Evolutionary conservation across 179 eudicot genomes (phyloP).

Genomic region (Actinidia polygama): DNA sequence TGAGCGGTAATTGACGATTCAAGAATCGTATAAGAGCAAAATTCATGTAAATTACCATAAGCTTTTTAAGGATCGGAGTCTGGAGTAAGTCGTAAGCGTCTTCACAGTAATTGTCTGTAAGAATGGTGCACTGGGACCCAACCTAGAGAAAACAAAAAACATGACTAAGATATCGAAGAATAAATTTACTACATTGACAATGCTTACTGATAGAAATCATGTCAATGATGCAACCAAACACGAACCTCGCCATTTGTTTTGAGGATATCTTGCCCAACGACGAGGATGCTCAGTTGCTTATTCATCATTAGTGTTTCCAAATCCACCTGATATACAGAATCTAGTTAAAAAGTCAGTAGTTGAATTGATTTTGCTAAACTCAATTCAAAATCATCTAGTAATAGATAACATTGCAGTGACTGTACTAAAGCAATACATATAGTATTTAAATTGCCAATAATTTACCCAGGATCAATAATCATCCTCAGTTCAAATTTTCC

Average conservation of each 20-base stretch:
- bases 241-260: slow-evolving; percentile 50
- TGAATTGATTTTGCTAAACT: neutral
- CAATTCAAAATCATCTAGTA: too few species aligned
- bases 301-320: slow-evolving; percentile 52
- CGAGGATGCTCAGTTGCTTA: slow-evolving; percentile 45
- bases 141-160: slow-evolving; percentile 30
- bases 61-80: slow-evolving; percentile 47
- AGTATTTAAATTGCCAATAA: too few species aligned
- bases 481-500: too few species aligned
- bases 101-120: slow-evolving; percentile 59
- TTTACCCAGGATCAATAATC: neutral
- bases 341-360: neutral
- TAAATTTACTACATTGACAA: neutral
- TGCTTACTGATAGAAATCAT: neutral
- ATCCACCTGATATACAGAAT: slow-evolving; percentile 38
- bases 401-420: too few species aligned
- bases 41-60: slow-evolving; percentile 35
- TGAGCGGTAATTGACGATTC: neutral
- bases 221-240: neutral
- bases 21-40: neutral
- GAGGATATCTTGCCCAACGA: slow-evolving; percentile 54
- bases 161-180: neutral
- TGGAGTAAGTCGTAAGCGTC: slow-evolving; percentile 59
- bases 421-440: too few species aligned
- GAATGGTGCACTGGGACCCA: slow-evolving; percentile 52